These are phyloP conservation scores for Cladosporium oxysporum DNA, from an alignment of 2,329 filamentous ascomycete species.

Conservation along the genomic window DNA sequence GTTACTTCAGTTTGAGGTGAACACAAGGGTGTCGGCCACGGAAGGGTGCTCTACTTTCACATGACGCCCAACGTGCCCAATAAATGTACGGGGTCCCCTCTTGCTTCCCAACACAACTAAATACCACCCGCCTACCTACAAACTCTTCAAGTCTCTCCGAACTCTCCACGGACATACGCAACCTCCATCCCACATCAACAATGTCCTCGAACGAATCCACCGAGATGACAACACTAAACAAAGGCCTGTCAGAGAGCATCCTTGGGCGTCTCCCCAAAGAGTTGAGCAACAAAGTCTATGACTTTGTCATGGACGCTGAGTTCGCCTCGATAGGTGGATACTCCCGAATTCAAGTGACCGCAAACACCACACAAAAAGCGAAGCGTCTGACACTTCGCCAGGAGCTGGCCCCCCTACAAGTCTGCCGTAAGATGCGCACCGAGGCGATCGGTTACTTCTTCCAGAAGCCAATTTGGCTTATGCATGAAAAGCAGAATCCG, in stretches of 20 bases:
- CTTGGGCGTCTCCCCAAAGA: background rate
- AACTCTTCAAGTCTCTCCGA: background rate
- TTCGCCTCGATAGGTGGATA: background rate
- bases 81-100: background rate
- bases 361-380: background rate
- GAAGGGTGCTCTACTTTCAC: background rate
- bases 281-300: slow-evolving; percentile 7
- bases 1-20: background rate
- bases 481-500: background rate
- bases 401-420: background rate
- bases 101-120: background rate
- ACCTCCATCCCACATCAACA: background rate
- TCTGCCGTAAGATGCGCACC: background rate
- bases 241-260: background rate
- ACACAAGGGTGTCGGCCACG: background rate
- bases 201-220: background rate
- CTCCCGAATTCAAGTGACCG: background rate
- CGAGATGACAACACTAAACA: background rate
- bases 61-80: background rate
- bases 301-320: background rate
- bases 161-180: background rate
- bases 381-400: background rate
- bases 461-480: background rate
- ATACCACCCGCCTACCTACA: background rate
- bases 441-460: slow-evolving; percentile 3